phyloP scores from a whole-genome alignment of 495 filamentous ascomycete species.

The Niebla homalea region DNA sequence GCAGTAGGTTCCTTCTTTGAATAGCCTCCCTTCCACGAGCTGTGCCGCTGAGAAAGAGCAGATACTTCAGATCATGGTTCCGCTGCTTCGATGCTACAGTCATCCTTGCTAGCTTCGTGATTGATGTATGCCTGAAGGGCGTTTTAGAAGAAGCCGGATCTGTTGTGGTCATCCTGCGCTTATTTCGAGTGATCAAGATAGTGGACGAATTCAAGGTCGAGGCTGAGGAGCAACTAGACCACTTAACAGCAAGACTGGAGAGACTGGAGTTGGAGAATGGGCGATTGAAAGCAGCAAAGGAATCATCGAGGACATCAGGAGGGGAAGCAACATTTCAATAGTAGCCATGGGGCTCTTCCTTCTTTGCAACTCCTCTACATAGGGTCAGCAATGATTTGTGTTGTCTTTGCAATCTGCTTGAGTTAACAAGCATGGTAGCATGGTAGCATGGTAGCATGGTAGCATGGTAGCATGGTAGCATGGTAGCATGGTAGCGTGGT shows the following conservation, averaged over 20 bases:
- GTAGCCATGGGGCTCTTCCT: too few species aligned
- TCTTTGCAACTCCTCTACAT: too few species aligned
- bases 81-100: slow-evolving; percentile 50
- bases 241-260: slow-evolving; percentile 27
- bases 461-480: too few species aligned
- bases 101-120: slow-evolving; percentile 45
- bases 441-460: too few species aligned
- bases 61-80: slow-evolving; percentile 49
- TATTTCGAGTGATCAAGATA: slow-evolving; percentile 59
- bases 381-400: too few species aligned
- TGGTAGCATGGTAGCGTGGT: too few species aligned
- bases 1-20: slow-evolving; percentile 25
- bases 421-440: too few species aligned
- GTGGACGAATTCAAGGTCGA: slow-evolving; percentile 49
- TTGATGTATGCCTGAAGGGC: slow-evolving; percentile 44
- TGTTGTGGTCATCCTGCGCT: slow-evolving; percentile 46
- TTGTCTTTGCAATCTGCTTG: too few species aligned
- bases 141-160: slow-evolving; percentile 47
- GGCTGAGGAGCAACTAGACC: slow-evolving; percentile 40
- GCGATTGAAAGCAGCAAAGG: slow-evolving; percentile 27
- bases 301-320: slow-evolving; percentile 5
- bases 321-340: background rate
- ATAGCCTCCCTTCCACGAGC: background rate
- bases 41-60: slow-evolving; percentile 13
- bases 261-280: slow-evolving; percentile 34